Percentiles rank a stretch among this genome's conserved stretches.
Evolutionary conservation across 2,329 filamentous ascomycete genomes (phyloP).

Genomic region (Thyridium curvatum): DNA sequence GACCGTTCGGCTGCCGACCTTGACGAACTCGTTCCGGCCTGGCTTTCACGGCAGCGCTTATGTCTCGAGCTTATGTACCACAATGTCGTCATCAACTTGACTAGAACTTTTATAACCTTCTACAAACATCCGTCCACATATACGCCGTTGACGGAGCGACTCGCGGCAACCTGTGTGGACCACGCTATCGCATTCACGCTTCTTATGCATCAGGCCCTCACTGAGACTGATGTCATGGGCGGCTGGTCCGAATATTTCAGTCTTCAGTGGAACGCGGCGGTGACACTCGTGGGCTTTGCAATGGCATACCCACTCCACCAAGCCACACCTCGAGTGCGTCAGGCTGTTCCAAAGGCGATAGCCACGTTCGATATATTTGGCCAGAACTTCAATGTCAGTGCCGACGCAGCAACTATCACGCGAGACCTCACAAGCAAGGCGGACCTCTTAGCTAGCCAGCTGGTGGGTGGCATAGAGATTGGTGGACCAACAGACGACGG

Average conservation of each 20-base stretch:
- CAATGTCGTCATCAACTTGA: slow-evolving; percentile 18
- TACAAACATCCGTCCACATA: slow-evolving; percentile 3
- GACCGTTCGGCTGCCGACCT: slow-evolving; percentile 16
- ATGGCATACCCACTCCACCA: slow-evolving; percentile 19
- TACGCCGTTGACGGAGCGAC: slow-evolving; percentile 11
- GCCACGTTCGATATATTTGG: slow-evolving; percentile 25
- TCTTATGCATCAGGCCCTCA: slow-evolving; percentile 21
- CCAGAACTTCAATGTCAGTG: slow-evolving; percentile 32
- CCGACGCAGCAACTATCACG: slow-evolving; percentile 29
- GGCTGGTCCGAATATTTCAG: slow-evolving; percentile 21
- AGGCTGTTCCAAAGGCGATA: slow-evolving; percentile 28
- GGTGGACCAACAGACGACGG: too few species aligned
- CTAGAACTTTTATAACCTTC: slow-evolving; percentile 23
- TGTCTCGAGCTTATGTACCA: slow-evolving; percentile 26
- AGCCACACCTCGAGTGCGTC: slow-evolving; percentile 11
- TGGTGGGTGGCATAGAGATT: too few species aligned
- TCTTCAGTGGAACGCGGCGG: slow-evolving; percentile 21
- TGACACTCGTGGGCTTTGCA: slow-evolving; percentile 25
- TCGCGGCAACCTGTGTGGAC: slow-evolving; percentile 15
- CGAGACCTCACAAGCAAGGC: slow-evolving; percentile 14
- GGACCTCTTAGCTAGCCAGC: slow-evolving; percentile 8
- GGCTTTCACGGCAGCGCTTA: slow-evolving; percentile 25
- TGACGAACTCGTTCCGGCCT: slow-evolving; percentile 19
- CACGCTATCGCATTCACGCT: slow-evolving; percentile 21
- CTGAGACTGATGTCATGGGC: slow-evolving; percentile 15